Evolutionary conservation across 2,329 filamentous ascomycete genomes (phyloP).

Genomic region (Clonostachys chloroleuca): DNA sequence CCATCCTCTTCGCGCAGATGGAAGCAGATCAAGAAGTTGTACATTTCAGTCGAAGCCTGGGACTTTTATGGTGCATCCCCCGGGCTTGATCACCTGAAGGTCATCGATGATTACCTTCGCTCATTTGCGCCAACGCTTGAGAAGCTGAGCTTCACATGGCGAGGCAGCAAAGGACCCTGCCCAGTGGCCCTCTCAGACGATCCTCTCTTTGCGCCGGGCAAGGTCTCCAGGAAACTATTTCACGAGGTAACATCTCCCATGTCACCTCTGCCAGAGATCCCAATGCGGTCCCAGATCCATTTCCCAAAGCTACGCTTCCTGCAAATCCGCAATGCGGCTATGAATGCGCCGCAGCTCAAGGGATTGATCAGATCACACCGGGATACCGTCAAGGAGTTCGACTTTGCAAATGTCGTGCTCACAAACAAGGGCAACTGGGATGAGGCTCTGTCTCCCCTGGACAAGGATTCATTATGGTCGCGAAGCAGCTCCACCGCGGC

Average conservation of each 20-base stretch:
- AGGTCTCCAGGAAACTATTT: conserved; percentile 53
- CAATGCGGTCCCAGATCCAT: conserved; percentile 49
- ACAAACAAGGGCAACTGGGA: conserved; percentile 71
- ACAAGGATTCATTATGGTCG: conserved; percentile 34
- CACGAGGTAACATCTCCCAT: conserved; percentile 61
- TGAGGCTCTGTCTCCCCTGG: conserved; percentile 70
- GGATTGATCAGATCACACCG: conserved; percentile 65
- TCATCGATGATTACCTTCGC: conserved; percentile 77
- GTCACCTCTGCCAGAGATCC: conserved; percentile 53
- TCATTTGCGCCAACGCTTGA: conserved; percentile 62
- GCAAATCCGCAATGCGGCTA: conserved; percentile 66
- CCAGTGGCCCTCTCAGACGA: conserved; percentile 69
- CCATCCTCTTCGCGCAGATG: conserved; percentile 70
- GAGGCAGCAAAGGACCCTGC: conserved; percentile 69
- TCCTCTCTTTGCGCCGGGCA: conserved; percentile 58
- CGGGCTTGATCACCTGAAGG: conserved; percentile 66
- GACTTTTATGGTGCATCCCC: conserved; percentile 56
- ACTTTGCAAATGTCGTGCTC: conserved; percentile 73
- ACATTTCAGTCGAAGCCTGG: conserved; percentile 69
- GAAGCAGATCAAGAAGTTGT: conserved; percentile 71
- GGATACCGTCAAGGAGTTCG: conserved; percentile 67
- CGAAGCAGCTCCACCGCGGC: conserved; percentile 16
- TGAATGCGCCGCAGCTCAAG: conserved; percentile 68
- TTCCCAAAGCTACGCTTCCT: conserved; percentile 67
- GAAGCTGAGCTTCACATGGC: conserved; percentile 74